Percentiles rank a stretch among this genome's conserved stretches.
Evolutionary conservation across 2,329 filamentous ascomycete genomes (phyloP).

Genomic region (Epichloe baconii): DNA sequence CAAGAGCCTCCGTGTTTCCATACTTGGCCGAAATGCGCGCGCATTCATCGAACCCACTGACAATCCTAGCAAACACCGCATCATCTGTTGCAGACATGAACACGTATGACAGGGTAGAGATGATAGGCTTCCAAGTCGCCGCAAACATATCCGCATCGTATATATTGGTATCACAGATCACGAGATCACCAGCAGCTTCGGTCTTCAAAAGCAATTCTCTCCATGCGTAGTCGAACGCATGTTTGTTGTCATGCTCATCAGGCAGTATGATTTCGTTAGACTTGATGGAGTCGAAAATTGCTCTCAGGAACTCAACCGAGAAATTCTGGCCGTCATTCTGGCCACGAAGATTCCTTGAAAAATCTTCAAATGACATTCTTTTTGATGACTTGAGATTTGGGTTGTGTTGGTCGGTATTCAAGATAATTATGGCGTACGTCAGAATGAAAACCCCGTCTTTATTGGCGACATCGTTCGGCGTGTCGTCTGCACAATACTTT

Average conservation of each 20-base stretch:
- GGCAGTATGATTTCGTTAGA: constrained; percentile 91
- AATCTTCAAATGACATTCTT: constrained; percentile 76
- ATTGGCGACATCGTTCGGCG: constrained; percentile 64
- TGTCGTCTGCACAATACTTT: constrained; percentile 61
- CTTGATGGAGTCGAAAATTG: constrained; percentile 84
- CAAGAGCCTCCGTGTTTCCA: constrained; percentile 69
- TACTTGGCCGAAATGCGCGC: constrained; percentile 84
- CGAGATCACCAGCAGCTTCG: constrained; percentile 57
- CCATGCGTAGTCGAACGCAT: constrained; percentile 96
- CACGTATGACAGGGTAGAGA: constrained; percentile 91
- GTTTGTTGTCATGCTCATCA: constrained; percentile 92
- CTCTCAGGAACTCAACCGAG: constrained; percentile 65
- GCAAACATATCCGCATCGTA: constrained; percentile 98
- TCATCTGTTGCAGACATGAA: constrained; percentile 99
- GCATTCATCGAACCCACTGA: constrained; percentile 92
- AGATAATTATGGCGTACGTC: constrained; percentile 91
- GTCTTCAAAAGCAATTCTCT: constrained; percentile 84
- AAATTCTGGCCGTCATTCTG: constrained; percentile 83
- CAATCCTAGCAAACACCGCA: constrained; percentile 82
- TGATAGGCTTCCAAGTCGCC: constrained; percentile 86
- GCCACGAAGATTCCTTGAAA: constrained; percentile 78
- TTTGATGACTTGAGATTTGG: constrained; percentile 68
- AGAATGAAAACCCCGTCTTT: constrained; percentile 83
- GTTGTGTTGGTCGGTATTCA: constrained; percentile 96
- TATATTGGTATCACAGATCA: constrained; percentile 79